These are phyloP conservation scores for Juglanconis oblonga DNA, from an alignment of 2,329 filamentous ascomycete genomes.

Conservation along the genomic window DNA sequence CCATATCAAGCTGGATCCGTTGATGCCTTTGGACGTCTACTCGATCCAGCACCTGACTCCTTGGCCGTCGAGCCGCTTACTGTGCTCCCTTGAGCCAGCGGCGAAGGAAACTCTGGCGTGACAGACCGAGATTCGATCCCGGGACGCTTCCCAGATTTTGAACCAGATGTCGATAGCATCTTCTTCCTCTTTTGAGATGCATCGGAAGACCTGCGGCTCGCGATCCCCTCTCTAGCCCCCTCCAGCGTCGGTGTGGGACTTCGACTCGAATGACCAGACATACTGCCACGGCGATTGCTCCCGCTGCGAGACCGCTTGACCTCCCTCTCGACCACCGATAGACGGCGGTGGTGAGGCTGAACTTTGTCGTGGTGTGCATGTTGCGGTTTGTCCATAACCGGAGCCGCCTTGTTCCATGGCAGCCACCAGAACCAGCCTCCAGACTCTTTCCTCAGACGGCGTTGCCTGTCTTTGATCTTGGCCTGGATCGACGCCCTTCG, in stretches of 20 bases:
- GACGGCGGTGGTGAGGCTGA: conserved; percentile 34
- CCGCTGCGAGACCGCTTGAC: conserved; percentile 48
- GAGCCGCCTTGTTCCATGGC: conserved; percentile 58
- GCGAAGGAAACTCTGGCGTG: conserved; percentile 54
- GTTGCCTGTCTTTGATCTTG: conserved; percentile 67
- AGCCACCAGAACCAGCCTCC: conserved; percentile 85
- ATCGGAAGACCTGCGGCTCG: conserved; percentile 45
- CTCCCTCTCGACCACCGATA: conserved; percentile 42
- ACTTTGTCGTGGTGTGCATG: conserved; percentile 37
- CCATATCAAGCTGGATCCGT: conserved; percentile 10
- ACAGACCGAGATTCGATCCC: conserved; percentile 49
- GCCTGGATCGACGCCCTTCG: conserved; percentile 69
- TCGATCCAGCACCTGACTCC: background rate
- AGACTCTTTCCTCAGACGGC: conserved; percentile 63
- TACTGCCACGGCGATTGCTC: conserved; percentile 51
- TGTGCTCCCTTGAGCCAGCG: conserved; percentile 48
- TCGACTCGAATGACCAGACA: conserved; percentile 44
- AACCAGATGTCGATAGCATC: conserved; percentile 32
- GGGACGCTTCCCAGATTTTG: conserved; percentile 37
- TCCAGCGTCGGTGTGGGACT: conserved; percentile 49
- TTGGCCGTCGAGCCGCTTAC: conserved; percentile 21
- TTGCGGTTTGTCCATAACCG: conserved; percentile 27
- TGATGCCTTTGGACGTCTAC: conserved; percentile 5
- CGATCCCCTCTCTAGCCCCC: conserved; percentile 30
- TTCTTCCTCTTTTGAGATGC: conserved; percentile 53